Conservation (phyloP, 1,284 basidiomycete genomes). For the Meira miltonrushii region DNA sequence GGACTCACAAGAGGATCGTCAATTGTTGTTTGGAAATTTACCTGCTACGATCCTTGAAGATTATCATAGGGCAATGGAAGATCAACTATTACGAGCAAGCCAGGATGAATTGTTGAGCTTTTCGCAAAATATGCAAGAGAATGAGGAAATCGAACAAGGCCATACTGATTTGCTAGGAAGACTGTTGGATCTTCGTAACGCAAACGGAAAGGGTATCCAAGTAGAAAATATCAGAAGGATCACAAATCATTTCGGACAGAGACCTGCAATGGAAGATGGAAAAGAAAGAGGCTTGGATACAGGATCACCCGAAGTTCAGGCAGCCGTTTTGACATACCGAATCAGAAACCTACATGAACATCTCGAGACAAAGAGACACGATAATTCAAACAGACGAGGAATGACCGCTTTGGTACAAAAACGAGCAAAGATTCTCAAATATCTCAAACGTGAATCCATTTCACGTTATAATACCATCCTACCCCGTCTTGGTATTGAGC, state of each 20-base stretch:
- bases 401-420: constrained; percentile 73
- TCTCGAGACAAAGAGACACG: constrained; percentile 65
- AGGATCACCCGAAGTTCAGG: constrained; percentile 81
- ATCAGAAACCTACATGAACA: constrained; percentile 79
- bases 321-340: constrained; percentile 75
- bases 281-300: constrained; percentile 66
- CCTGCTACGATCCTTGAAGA: constrained; percentile 47
- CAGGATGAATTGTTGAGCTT: neutral
- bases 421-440: constrained; percentile 75
- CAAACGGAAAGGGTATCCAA: constrained; percentile 74
- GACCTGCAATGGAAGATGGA: neutral
- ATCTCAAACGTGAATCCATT: constrained; percentile 66
- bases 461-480: constrained; percentile 71
- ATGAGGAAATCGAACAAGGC: constrained; percentile 32
- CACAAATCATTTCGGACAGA: constrained; percentile 68
- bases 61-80: constrained; percentile 21
- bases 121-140: constrained; percentile 10
- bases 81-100: neutral
- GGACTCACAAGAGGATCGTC: constrained; percentile 20
- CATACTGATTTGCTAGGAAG: constrained; percentile 67
- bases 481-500: constrained; percentile 70
- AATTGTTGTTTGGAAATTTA: constrained; percentile 43
- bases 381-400: constrained; percentile 70
- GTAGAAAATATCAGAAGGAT: constrained; percentile 79
- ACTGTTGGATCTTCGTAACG: constrained; percentile 77